These are phyloP conservation scores for Macrocybe sp. DNA, from an alignment of 1,284 basidiomycete genomes.

Conservation along the genomic window DNA sequence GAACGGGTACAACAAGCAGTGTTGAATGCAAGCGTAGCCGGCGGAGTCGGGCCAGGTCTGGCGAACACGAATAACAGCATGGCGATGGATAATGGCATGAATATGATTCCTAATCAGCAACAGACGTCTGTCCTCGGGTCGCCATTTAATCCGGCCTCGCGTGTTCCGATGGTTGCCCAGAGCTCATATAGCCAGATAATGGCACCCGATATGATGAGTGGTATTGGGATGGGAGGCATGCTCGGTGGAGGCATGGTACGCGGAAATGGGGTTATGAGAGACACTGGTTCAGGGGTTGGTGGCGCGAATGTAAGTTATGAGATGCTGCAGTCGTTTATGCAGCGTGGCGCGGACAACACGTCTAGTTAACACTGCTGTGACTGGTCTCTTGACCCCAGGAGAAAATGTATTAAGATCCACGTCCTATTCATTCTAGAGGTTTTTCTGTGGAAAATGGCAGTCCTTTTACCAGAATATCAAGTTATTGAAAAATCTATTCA, in stretches of 20 bases:
- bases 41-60: constrained; percentile 10
- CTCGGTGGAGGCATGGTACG: constrained; percentile 13
- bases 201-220: constrained; percentile 13
- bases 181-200: constrained; percentile 10
- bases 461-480: no score
- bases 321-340: constrained; percentile 62
- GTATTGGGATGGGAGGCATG: constrained; percentile 13
- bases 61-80: constrained; percentile 11
- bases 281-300: constrained; percentile 12
- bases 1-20: constrained; percentile 20
- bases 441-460: no score
- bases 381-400: no score
- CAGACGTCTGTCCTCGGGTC: constrained; percentile 4
- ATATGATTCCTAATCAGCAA: constrained; percentile 15
- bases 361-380: no score
- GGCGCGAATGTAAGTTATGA: constrained; percentile 38
- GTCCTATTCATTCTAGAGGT: no score
- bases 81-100: constrained; percentile 9
- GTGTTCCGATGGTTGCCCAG: constrained; percentile 4
- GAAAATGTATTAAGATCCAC: no score
- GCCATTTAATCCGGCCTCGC: background rate
- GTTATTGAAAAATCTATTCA: no score
- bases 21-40: constrained; percentile 9
- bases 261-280: constrained; percentile 12
- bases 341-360: constrained; percentile 22